Evolutionary conservation across 2,329 filamentous ascomycete species (phyloP).

Genomic region (Dactylellina parvicollis): DNA sequence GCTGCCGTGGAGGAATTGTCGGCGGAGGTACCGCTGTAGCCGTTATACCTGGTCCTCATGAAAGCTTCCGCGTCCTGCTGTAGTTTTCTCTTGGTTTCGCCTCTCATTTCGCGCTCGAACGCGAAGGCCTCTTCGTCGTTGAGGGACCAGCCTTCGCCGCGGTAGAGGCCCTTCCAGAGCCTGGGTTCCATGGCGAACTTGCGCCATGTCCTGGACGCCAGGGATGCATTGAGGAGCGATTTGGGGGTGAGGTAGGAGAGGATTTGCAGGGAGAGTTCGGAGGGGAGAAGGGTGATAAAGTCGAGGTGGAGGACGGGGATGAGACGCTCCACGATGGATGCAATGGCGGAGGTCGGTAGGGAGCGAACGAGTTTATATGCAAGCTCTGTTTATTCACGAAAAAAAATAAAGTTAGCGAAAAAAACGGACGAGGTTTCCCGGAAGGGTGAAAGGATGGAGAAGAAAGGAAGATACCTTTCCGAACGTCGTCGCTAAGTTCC

Average conservation of each 20-base stretch:
- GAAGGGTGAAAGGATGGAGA: constrained; percentile 9
- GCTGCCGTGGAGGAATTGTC: constrained; percentile 42
- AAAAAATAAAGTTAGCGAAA: constrained; percentile 36
- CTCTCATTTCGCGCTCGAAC: constrained; percentile 72
- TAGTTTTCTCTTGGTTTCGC: constrained; percentile 38
- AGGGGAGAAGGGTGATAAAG: constrained; percentile 83
- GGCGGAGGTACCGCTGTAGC: constrained; percentile 8
- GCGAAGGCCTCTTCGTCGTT: constrained; percentile 72
- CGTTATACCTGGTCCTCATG: constrained; percentile 36
- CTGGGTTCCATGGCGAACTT: constrained; percentile 81
- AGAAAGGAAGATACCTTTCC: constrained; percentile 67
- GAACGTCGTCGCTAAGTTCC: constrained; percentile 66
- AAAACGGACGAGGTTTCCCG: background rate
- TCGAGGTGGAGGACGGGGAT: constrained; percentile 90
- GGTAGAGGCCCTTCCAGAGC: constrained; percentile 85
- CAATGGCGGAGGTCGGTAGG: constrained; percentile 81
- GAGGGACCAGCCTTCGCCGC: constrained; percentile 84
- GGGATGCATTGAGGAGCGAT: constrained; percentile 81
- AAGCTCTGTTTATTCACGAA: constrained; percentile 69
- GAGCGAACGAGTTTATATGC: constrained; percentile 80
- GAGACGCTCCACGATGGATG: constrained; percentile 80
- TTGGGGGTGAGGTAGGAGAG: constrained; percentile 84
- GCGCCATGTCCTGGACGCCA: constrained; percentile 84
- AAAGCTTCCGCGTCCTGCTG: constrained; percentile 46
- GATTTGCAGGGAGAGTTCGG: constrained; percentile 89